Base-by-base conservation (phyloP, 129 eudicot genomes). In the Gnaphalium uliginosum region DNA sequence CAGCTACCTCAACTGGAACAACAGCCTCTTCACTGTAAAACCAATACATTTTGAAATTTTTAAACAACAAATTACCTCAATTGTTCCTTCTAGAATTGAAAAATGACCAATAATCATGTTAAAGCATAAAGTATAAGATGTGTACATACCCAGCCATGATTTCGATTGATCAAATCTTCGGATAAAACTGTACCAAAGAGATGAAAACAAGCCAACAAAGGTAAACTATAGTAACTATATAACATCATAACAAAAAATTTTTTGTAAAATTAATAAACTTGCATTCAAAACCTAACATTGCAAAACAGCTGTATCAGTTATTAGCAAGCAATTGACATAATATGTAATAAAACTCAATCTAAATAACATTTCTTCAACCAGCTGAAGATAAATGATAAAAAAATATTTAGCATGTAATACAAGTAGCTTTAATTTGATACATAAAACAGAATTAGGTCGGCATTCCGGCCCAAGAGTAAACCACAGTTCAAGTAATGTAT, bases 21-120 rank as follows among this genome's bases (percentile, higher is more conserved):
- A 53, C 92, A 78, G 32, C 88, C 26, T 91, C 99, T 84, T 95
- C 99, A 79, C 99, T 90, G 88, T 69, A 85, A 59, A 0, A 66
- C 56, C 26, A 62, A 43, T 64, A 19, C 0, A n/a, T 48, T 32
- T 43, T 3, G 0, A 13, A 8, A 37, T 0, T 37, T 13, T 14
- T 2, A 43, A 3, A 43, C 18, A 14, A 43, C 2, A 43, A 11
- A 13, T 0, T 14, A 43, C 5, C 4, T 43, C 51, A 43, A 43
- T 4, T 14, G 51, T 43, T 43, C 51, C 13, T 10, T 2, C 15
- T 8, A 60, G 33, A 9, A 60, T 8, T 8, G 33, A n/a, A 1
- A 14, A 9, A 10, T 22, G 1, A 6, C 51, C 2, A 66, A 67
- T 9, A 13, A 2, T 0, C 4, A 13, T 43, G 51, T 43, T 11